Base-by-base conservation (phyloP, 768 basidiomycete species). In the Collybiopsis confluens region DNA sequence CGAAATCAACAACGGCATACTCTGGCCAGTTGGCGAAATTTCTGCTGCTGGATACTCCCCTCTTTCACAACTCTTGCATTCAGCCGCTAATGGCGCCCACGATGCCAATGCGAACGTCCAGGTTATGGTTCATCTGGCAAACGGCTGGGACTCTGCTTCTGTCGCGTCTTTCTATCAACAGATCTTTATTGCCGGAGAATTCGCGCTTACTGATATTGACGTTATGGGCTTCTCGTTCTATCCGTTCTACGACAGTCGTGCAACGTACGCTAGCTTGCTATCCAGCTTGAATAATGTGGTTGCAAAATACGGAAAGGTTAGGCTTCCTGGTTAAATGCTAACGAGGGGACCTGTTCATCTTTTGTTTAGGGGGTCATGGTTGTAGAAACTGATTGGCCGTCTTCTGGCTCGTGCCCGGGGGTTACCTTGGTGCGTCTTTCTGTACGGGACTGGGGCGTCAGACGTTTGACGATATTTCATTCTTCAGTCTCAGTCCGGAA, bases 371-470 rank as follows among this genome's bases (percentile, higher is more conserved):
- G 78, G 46, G 66, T 85, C 44, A 77, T 84, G 65, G 76, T 84
- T 18, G 82, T 81, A 5, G 84, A 85, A 65, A 85, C 83, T 4
- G 79, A 86, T 64, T 86, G 82, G 82, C 80, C 83, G 0, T 78
- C 66, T 10, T 59, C 47, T 5, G 47, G 47, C 9, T 48, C 64
- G 1, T 83, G 82, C 66, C 68, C 76, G 59, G 68, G 72, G 20
- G 61, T 67, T 5, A 62, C 74, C 2, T 56, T 83, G 60, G 30
- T 33, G 13, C 30, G 30, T 33, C 13, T 33, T 13, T 33, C 30
- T n/a, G 30, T 13, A 5, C 13, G 30, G 6, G 6, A 33, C 13
- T 33, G 30, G 13, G 13, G 30, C 6, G 30, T 6, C 30, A 13
- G 30, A 33, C 6, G 30, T 5, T 33, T 33, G 30, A 33, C n/a